These are phyloP conservation scores for Elaeagnus macrophylla DNA, from an alignment of 306 rosid genomes.

Conservation along the genomic window DNA sequence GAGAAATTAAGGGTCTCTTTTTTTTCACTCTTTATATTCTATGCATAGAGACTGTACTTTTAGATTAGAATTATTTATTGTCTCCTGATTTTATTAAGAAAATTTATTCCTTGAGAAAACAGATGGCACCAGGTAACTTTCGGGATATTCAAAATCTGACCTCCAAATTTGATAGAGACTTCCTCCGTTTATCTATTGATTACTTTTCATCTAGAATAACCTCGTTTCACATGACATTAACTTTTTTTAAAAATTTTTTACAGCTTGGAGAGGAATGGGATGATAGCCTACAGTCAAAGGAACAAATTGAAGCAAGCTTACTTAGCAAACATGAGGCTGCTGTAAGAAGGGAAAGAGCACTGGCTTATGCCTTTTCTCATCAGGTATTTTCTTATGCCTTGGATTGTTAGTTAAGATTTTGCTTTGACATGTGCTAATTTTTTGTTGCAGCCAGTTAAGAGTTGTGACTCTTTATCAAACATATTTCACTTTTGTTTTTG, in stretches of 20 bases:
- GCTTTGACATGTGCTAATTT: too few relatives aligned
- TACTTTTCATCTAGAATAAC: neutral
- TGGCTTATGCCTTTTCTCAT: constrained; percentile 94
- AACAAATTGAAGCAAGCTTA: constrained; percentile 80
- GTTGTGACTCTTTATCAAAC: too few relatives aligned
- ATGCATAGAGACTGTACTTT: neutral
- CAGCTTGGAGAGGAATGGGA: constrained; percentile 99
- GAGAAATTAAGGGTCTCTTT: constrained; percentile 70
- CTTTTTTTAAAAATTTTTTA: constrained; percentile 15
- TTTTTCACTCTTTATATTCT: constrained; percentile 14
- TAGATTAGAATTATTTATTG: neutral
- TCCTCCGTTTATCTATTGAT: neutral
- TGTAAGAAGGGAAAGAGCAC: constrained; percentile 87
- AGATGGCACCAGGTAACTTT: neutral
- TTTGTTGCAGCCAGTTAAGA: too few relatives aligned
- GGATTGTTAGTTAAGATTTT: constrained; percentile 2
- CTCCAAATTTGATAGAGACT: too few relatives aligned
- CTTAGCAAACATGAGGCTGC: constrained; percentile 84
- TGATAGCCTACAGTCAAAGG: constrained; percentile 89
- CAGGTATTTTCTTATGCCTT: constrained; percentile 52
- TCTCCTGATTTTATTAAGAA: neutral
- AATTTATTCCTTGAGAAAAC: neutral
- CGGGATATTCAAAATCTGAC: too few relatives aligned
- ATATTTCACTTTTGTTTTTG: neutral
- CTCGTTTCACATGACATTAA: constrained; percentile 18